Evolutionary conservation across 2,329 filamentous ascomycete genomes (phyloP).

Genomic region (Karstenula rhodostoma): DNA sequence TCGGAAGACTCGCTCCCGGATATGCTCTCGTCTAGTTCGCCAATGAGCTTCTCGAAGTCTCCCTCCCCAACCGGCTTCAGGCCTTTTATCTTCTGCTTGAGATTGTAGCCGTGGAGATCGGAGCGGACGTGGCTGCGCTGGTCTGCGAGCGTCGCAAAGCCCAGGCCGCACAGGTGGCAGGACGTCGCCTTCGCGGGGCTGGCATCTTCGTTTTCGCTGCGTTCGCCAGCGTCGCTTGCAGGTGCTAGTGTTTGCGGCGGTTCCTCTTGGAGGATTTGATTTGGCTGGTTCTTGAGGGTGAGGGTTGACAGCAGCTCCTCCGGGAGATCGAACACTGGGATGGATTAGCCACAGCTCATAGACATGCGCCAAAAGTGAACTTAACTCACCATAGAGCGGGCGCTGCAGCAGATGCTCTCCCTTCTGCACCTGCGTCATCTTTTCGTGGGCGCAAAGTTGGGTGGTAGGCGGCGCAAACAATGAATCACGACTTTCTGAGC

Average conservation of each 20-base stretch:
- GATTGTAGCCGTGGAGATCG: constrained; percentile 91
- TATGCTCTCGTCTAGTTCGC: constrained; percentile 86
- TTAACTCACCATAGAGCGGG: constrained; percentile 48
- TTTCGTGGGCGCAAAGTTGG: background rate
- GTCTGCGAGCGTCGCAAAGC: constrained; percentile 77
- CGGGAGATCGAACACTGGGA: constrained; percentile 81
- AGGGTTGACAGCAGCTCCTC: constrained; percentile 75
- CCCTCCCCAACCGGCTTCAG: constrained; percentile 74
- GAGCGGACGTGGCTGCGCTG: constrained; percentile 88
- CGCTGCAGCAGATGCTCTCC: constrained; percentile 44
- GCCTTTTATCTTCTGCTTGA: constrained; percentile 88
- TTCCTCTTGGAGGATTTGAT: constrained; percentile 28
- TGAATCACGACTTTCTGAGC: constrained; percentile 5
- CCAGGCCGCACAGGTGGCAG: constrained; percentile 80
- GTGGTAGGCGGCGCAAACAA: constrained; percentile 1
- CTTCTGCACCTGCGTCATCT: constrained; percentile 44
- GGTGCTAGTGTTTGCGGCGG: constrained; percentile 18
- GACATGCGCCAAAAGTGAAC: background rate
- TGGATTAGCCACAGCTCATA: constrained; percentile 21
- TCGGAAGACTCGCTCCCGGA: constrained; percentile 84
- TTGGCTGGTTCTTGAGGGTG: constrained; percentile 59
- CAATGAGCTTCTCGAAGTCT: constrained; percentile 88
- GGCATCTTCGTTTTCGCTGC: constrained; percentile 47
- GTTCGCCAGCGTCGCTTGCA: constrained; percentile 40
- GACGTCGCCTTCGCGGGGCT: constrained; percentile 69